Evolutionary conservation across 2,329 filamentous ascomycete species (phyloP), one percentile per base, ranked within the genome.

Genomic region (Nemania bipapillata): DNA sequence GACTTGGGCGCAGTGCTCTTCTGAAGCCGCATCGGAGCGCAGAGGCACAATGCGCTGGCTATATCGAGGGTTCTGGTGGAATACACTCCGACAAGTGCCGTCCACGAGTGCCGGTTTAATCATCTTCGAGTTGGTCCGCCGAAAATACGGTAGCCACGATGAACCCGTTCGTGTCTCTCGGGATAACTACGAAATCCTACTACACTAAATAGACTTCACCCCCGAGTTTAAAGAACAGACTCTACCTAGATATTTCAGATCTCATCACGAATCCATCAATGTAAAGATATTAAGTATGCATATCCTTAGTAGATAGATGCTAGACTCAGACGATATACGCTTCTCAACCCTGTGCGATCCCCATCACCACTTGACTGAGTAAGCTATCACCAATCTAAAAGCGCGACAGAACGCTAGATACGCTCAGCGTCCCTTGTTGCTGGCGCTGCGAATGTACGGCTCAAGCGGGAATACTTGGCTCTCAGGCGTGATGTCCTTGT

Each of bases 101-200:
- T 92, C 90, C 76, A 94, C 92, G 1, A 91, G 89, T 68, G 91
- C 91, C 0, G 92, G 91, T 0, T 77, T 94, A 67, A 92, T 94
- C 72, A 92, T 93, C 22, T 94, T 94, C 77, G 92, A 94, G 80
- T 77, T 94, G 52, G 88, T 93, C 42, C 83, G 92, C 65, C 83
- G 91, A 40, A 92, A 92, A 79, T 94, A 93, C 73, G 90, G 89
- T 1, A 83, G 87, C 66, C 85, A 86, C 1, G 83, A 84, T 20
- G 89, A 91, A 57, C 86, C 86, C 74, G 89, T 89, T 70, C 85
- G 84, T 72, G 92, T 92, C 61, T 86, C 85, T 56, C 87, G 88
- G 77, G 90, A 91, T 71, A 90, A 90, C 1, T 92, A 92, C 73
- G 89, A 92, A 74, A 92, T 94, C 74, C 74, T 92, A 70, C 81